A percentile compares a stretch with the other conserved stretches of the same genome.
These are phyloP conservation scores for Inga oerstediana DNA, from an alignment of 306 rosid species.

Conservation along the genomic window DNA sequence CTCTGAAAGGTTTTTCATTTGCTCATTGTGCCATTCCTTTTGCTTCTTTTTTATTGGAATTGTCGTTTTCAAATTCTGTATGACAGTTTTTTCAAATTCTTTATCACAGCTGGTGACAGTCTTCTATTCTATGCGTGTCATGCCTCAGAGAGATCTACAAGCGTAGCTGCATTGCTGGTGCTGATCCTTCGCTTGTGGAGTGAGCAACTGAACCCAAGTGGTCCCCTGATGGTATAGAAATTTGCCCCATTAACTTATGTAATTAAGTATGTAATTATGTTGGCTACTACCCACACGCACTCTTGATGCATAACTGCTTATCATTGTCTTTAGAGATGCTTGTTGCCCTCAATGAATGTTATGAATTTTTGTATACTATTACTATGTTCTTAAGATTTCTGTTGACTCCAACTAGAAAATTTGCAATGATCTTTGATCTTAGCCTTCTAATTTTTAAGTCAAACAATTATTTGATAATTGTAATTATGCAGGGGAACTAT, in stretches of 20 bases:
- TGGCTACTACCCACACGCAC: background rate
- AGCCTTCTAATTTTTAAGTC: slow-evolving; percentile 23
- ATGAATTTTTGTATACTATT: background rate
- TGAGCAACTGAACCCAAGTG: slow-evolving; percentile 97
- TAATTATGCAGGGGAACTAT: slow-evolving; percentile 79
- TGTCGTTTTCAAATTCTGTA: slow-evolving; percentile 10
- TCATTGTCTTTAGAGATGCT: background rate
- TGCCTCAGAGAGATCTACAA: slow-evolving; percentile 62
- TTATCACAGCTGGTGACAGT: slow-evolving; percentile 17
- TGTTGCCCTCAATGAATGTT: background rate
- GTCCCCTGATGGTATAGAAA: slow-evolving; percentile 76
- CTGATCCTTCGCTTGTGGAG: slow-evolving; percentile 68
- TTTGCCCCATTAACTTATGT: slow-evolving; percentile 12
- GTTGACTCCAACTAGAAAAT: background rate
- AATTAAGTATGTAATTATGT: background rate
- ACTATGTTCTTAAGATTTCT: slow-evolving; percentile 5
- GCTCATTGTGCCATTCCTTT: slow-evolving; percentile 8
- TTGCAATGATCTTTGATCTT: background rate
- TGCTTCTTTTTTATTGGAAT: background rate
- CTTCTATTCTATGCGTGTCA: slow-evolving; percentile 1
- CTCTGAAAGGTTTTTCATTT: background rate
- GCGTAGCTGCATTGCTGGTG: slow-evolving; percentile 74
- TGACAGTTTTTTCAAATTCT: slow-evolving; percentile 11
- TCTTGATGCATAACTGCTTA: slow-evolving; percentile 2
- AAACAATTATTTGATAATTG: background rate